phyloP scores from a whole-genome alignment of 768 basidiomycete genomes.

The Kwoniella dejecticola region DNA sequence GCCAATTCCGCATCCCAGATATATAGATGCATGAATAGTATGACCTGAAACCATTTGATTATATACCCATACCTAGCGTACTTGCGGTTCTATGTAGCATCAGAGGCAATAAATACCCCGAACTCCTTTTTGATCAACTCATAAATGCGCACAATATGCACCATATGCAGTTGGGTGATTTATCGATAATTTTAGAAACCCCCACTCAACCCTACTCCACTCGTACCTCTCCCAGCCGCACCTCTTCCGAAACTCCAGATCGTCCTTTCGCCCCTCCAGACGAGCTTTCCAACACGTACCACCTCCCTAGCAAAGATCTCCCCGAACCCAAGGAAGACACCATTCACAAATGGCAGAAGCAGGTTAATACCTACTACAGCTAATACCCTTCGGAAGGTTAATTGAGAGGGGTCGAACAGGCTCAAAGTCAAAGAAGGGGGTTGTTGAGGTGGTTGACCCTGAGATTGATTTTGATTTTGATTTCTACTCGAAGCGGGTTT shows the following conservation, averaged over 20 bases:
- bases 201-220: constrained; percentile 50
- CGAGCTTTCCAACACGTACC: constrained; percentile 36
- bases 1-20: too few relatives aligned
- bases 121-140: too few relatives aligned
- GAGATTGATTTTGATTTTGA: neutral
- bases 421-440: constrained; percentile 53
- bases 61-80: too few relatives aligned
- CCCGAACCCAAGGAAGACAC: constrained; percentile 56
- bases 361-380: constrained; percentile 55
- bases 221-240: constrained; percentile 20
- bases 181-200: constrained; percentile 38
- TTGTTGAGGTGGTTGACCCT: constrained; percentile 41
- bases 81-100: too few relatives aligned
- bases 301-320: constrained; percentile 55
- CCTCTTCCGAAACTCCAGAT: constrained; percentile 27
- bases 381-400: constrained; percentile 42
- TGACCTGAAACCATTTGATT: too few relatives aligned
- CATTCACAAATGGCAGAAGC: constrained; percentile 54
- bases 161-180: too few relatives aligned
- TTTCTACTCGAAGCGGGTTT: neutral
- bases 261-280: constrained; percentile 42
- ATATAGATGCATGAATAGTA: too few relatives aligned
- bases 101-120: too few relatives aligned
- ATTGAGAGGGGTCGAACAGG: constrained; percentile 49
- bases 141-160: too few relatives aligned